Percentiles rank a stretch among this genome's conserved stretches.
Conservation (phyloP, 129 eudicot genomes). For the Lactuca sativa region DNA sequence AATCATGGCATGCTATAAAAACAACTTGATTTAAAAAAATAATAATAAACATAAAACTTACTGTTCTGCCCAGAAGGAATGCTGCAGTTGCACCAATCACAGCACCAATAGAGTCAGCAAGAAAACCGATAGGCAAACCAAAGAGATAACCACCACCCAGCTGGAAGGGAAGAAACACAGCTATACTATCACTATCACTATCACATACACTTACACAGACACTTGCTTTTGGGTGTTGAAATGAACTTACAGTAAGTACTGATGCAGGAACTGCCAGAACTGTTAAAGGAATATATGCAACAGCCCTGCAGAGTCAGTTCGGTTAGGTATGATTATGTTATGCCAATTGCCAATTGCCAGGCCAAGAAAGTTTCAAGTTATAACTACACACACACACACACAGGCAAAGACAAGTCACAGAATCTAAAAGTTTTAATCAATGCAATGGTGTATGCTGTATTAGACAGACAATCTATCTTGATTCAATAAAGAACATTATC, state of each 20-base stretch:
- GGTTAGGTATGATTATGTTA: too few species aligned
- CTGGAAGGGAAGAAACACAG: constrained; percentile 40
- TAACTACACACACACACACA: background rate
- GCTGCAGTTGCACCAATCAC: constrained; percentile 77
- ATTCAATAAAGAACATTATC: too few species aligned
- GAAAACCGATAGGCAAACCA: constrained; percentile 79
- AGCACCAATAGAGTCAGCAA: constrained; percentile 88
- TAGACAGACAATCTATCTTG: too few species aligned
- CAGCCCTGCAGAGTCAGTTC: constrained; percentile 58
- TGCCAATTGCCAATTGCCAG: too few species aligned
- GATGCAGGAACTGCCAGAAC: constrained; percentile 93
- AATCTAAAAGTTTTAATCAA: background rate
- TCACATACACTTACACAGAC: background rate
- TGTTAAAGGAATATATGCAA: constrained; percentile 85
- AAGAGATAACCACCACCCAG: constrained; percentile 94
- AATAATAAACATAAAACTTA: constrained; percentile 32
- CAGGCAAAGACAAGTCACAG: background rate
- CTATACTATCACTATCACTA: background rate
- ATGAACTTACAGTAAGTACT: constrained; percentile 66
- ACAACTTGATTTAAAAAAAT: background rate
- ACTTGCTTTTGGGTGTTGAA: background rate
- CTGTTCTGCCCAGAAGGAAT: constrained; percentile 85
- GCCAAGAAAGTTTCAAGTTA: background rate
- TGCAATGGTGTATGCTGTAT: background rate
- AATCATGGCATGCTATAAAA: constrained; percentile 1